Base-by-base conservation (phyloP, 164 flowering plant genomes). In the Macadamia tetraphylla region DNA sequence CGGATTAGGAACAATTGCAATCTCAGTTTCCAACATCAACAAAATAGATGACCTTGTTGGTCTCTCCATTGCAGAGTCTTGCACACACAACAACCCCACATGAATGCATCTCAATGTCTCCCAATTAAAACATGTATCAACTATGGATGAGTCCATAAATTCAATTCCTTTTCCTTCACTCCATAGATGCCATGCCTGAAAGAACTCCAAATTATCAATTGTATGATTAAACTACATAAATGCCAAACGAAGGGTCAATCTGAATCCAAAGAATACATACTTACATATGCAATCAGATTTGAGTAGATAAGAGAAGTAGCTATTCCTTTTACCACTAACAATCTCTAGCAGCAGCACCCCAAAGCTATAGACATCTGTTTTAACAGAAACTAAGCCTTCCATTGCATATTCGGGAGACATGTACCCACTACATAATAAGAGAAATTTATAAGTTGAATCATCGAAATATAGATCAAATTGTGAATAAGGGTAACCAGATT, bases 51-150 rank as follows among this genome's bases (percentile, higher is more conserved):
- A 18, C 75, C 67, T 67, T 13, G n/a, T 68, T 44, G 75, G 75
- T 57, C 75, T 72, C 23, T 72, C 75, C 11, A 32, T 23, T 17
- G 75, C 56, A 29, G 75, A 72, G 56, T 77, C 75, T 53, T 77
- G 80, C 49, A 77, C 77, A 48, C 80, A 77, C 69, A 74, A 63
- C 15, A 77, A 57, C 18, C 72, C 80, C 15, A 77, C 69, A 32
- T 77, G 77, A 42, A 71, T 65, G 59, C 77, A 74, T 65, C 67
- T 74, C 67, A 60, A 40, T 31, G 44, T 69, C 43, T 70, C 74
- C 4, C 6, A 14, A 32, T 11, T 1, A 8, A 58, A 23, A 69
- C 63, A 74, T 42, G 67, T 48, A 9, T 68, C 60, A 3, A 60
- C 52, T 44, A 77, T 55, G 2, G 59, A 65, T 61, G 73, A 59